Conservation (phyloP, 1,284 basidiomycete species). For the Leucoagaricus sp. region DNA sequence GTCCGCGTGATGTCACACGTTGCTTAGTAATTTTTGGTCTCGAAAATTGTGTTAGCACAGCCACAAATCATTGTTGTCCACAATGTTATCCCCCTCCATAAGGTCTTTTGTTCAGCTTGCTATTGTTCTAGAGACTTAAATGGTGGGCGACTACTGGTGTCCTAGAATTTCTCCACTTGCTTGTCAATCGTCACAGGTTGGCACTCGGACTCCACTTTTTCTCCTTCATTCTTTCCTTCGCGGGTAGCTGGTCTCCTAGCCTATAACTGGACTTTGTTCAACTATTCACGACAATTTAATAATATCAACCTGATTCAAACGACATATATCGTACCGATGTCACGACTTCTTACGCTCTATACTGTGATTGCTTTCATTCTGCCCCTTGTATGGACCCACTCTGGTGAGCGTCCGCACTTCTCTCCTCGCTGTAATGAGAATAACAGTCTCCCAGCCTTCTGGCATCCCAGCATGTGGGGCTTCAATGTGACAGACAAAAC, state of each 20-base stretch:
- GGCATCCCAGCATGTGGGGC: constrained; percentile 49
- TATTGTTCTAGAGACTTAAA: neutral
- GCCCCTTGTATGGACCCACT: constrained; percentile 27
- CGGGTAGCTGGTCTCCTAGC: neutral
- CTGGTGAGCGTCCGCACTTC: constrained; percentile 19
- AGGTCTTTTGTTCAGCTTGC: neutral
- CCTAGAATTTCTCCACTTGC: neutral
- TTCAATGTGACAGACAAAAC: constrained; percentile 58
- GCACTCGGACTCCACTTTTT: neutral
- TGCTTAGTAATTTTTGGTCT: neutral
- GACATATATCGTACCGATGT: neutral
- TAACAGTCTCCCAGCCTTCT: constrained; percentile 27
- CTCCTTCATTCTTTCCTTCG: neutral
- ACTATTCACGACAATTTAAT: neutral
- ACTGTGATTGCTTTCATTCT: constrained; percentile 15
- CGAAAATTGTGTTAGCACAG: neutral
- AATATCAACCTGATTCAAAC: neutral
- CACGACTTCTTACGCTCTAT: constrained; percentile 3
- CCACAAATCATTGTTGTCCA: neutral
- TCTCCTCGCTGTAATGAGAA: neutral
- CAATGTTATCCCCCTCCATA: neutral
- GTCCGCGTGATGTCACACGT: neutral
- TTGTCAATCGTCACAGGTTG: neutral
- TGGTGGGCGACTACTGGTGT: neutral
- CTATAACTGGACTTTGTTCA: neutral